These are phyloP conservation scores for Epicoccum nigrum DNA, from an alignment of 2,329 filamentous ascomycete genomes.

Conservation along the genomic window DNA sequence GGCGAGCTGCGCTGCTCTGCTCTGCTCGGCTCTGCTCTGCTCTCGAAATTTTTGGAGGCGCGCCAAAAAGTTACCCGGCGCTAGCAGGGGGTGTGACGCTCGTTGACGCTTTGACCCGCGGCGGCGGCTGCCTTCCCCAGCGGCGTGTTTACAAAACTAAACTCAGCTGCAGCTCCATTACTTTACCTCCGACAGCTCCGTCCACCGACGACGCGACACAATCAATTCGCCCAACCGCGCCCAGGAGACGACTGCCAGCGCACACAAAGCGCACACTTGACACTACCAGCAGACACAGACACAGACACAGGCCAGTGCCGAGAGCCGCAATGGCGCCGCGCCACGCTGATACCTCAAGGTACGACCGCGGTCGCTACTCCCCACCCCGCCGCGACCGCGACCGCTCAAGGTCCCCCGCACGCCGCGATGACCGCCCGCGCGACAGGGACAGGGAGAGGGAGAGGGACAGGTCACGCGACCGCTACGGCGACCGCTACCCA, in stretches of 20 bases:
- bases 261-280: not conserved
- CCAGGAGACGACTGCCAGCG: not conserved
- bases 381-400: constrained; percentile 37
- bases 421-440: too few species aligned
- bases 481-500: constrained; percentile 57
- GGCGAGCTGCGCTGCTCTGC: not conserved
- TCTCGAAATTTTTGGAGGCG: constrained; percentile 23
- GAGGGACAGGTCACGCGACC: constrained; percentile 19
- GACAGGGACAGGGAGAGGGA: constrained; percentile 11
- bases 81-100: constrained; percentile 2
- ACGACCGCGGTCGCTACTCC: constrained; percentile 49
- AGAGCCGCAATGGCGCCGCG: constrained; percentile 54
- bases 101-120: not conserved
- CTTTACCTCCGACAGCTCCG: not conserved
- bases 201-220: not conserved
- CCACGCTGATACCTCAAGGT: constrained; percentile 77
- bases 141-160: too few species aligned
- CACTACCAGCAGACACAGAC: not conserved
- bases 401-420: constrained; percentile 57
- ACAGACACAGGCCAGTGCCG: constrained; percentile 31
- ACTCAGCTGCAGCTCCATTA: constrained; percentile 3
- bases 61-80: constrained; percentile 36
- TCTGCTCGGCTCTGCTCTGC: constrained; percentile 4
- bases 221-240: not conserved
- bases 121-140: not conserved